Evolutionary conservation across 2,329 filamentous ascomycete genomes (phyloP).

Genomic region (Colletotrichum tropicicola): DNA sequence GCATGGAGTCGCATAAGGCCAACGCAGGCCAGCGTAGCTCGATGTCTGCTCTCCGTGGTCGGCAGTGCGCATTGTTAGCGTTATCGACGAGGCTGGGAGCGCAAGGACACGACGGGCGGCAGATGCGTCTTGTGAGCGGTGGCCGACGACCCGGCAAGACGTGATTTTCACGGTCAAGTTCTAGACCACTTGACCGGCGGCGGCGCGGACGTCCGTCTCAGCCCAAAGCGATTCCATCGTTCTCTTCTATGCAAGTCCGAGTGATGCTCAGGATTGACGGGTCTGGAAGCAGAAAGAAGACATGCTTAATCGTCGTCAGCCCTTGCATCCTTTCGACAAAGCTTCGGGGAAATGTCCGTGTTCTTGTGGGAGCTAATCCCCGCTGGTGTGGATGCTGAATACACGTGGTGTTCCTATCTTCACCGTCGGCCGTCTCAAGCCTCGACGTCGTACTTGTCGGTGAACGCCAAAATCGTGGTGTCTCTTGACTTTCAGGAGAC

Average conservation of each 20-base stretch:
- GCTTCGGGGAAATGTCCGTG: too few relatives aligned
- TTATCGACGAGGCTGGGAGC: neutral
- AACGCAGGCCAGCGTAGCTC: neutral
- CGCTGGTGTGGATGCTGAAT: too few relatives aligned
- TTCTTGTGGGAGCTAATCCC: too few relatives aligned
- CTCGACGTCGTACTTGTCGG: too few relatives aligned
- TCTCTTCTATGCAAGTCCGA: neutral
- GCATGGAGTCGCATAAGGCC: too few relatives aligned
- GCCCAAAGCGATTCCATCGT: neutral
- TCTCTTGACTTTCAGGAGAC: too few relatives aligned
- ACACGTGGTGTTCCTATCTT: too few relatives aligned
- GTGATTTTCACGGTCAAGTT: neutral
- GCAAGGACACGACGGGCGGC: neutral
- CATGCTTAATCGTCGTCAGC: constrained; percentile 11
- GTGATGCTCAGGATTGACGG: neutral
- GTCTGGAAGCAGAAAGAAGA: neutral
- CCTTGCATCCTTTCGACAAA: too few relatives aligned
- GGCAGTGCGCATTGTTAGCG: neutral
- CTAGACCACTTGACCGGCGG: neutral
- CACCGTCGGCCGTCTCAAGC: too few relatives aligned
- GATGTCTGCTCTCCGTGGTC: neutral
- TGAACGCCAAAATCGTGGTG: too few relatives aligned
- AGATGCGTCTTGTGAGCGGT: neutral
- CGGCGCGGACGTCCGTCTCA: neutral
- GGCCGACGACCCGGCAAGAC: neutral